Evolutionary conservation across 495 filamentous ascomycete species (phyloP), one percentile per base, ranked within the genome.

Genomic region (Cetradonia linearis): DNA sequence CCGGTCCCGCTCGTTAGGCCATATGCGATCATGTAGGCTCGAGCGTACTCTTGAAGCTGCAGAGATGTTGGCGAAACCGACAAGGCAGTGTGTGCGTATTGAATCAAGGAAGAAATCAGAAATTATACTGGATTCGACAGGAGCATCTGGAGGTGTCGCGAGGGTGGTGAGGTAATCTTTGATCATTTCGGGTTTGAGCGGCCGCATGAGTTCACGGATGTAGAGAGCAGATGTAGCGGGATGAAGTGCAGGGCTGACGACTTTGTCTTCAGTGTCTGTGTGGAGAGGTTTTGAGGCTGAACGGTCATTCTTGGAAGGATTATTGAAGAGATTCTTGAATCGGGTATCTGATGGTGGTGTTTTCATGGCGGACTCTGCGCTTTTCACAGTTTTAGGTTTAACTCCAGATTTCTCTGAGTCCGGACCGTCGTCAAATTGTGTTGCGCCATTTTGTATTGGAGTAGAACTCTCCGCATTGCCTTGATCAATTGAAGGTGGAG

Each of bases 151-250:
- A 2, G 84, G 71, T 2, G 86, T 75, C 16, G 88, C 89, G 38
- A 95, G 78, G 18, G 75, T 70, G 31, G 80, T 61, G 27, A 98
- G 73, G 66, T 96, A 85, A 0, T 78, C 77, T 58, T 80, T 80
- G 7, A 98, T 78, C 1, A 73, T 68, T 6, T 67, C 67, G 2
- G 81, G 79, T 62, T 86, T 86, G 10, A 98, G 76, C 18, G 93
- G 93, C 46, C 93, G 82, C 84, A 94, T 91, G 49, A 98, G 80
- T 65, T 95, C 83, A 66, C 86, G 85, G 67, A 98, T 94, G 74
- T 96, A 98, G 52, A 98, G 76, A 44, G 89, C 84, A 36, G 85
- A 69, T 7, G 93, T 98, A 2, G 89, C 89, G 13, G 86, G 81
- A 73, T 97, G 93, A 30, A 87, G 71, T 5, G 91, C 82, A 13